phyloP scores from a whole-genome alignment of 2,329 filamentous ascomycete genomes.

The Ceratocystis ficicola region DNA sequence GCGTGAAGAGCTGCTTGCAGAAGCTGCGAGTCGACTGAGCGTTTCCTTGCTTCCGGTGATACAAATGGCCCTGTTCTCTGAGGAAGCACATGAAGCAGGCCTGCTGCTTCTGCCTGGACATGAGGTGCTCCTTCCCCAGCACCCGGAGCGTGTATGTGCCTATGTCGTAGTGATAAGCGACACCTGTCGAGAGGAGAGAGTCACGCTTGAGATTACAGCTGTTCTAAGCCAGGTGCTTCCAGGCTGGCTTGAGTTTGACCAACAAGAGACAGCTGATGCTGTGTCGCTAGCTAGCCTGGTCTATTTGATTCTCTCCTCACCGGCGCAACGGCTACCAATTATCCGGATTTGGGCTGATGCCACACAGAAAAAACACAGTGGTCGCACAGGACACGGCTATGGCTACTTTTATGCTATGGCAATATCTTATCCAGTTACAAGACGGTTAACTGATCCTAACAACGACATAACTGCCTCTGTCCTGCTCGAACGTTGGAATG shows the following conservation, averaged over 20 bases:
- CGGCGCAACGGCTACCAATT: constrained; percentile 30
- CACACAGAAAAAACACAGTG: constrained; percentile 30
- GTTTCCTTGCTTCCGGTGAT: constrained; percentile 38
- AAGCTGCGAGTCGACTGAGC: constrained; percentile 48
- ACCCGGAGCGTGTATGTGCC: constrained; percentile 10
- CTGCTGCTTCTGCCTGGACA: constrained; percentile 4
- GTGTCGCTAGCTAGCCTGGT: constrained; percentile 41
- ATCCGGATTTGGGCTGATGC: constrained; percentile 38
- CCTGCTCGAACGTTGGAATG: constrained; percentile 42
- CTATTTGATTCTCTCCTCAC: constrained; percentile 36
- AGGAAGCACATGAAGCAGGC: neutral
- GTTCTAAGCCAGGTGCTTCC: constrained; percentile 20
- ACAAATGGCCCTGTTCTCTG: constrained; percentile 8
- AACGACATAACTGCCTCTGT: constrained; percentile 33
- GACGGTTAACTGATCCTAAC: constrained; percentile 4
- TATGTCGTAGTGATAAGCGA: constrained; percentile 24
- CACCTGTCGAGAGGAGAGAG: neutral
- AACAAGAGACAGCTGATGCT: constrained; percentile 39
- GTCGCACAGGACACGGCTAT: constrained; percentile 32
- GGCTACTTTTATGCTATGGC: constrained; percentile 45
- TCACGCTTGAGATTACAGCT: constrained; percentile 1
- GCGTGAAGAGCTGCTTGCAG: constrained; percentile 52
- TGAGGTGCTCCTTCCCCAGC: constrained; percentile 13
- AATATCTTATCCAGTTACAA: constrained; percentile 36
- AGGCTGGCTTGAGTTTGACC: constrained; percentile 37